Conservation (phyloP, 2,329 filamentous ascomycete genomes). For the Geoglossum cookeanum region DNA sequence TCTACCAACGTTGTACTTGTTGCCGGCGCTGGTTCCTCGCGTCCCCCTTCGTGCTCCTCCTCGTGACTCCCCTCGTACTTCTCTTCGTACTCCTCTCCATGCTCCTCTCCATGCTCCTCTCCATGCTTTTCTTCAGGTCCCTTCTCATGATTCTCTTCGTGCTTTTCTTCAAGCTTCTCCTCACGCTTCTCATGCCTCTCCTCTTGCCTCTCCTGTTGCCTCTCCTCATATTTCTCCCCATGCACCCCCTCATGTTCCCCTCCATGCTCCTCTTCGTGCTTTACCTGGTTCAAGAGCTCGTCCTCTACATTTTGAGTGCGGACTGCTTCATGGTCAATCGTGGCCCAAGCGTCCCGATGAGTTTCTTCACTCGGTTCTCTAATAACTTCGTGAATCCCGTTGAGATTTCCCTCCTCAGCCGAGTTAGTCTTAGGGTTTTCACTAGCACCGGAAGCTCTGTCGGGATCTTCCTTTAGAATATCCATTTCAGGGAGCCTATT, state of each 20-base stretch:
- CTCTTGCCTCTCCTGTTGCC: too few species aligned
- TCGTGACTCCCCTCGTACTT: constrained; percentile 21
- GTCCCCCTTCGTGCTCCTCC: constrained; percentile 27
- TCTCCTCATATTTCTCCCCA: too few species aligned
- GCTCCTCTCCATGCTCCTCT: too few species aligned
- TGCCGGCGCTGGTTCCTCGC: constrained; percentile 26
- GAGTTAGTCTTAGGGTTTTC: background rate
- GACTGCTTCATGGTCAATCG: constrained; percentile 47
- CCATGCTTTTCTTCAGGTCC: too few species aligned
- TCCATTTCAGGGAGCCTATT: background rate
- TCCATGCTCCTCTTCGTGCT: constrained; percentile 23
- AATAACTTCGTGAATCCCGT: constrained; percentile 10
- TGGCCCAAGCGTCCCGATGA: constrained; percentile 48
- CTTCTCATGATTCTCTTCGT: too few species aligned
- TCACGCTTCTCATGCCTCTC: too few species aligned
- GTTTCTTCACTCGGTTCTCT: constrained; percentile 39
- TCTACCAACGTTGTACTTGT: background rate
- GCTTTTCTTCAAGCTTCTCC: too few species aligned
- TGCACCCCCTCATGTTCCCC: too few species aligned
- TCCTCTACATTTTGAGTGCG: constrained; percentile 53
- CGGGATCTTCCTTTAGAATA: background rate
- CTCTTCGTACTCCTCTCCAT: too few species aligned
- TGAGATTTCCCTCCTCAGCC: background rate
- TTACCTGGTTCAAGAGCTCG: constrained; percentile 50
- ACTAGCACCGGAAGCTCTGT: background rate